Conservation (phyloP, 768 basidiomycete genomes). For the Hypsizygus marmoreus region DNA sequence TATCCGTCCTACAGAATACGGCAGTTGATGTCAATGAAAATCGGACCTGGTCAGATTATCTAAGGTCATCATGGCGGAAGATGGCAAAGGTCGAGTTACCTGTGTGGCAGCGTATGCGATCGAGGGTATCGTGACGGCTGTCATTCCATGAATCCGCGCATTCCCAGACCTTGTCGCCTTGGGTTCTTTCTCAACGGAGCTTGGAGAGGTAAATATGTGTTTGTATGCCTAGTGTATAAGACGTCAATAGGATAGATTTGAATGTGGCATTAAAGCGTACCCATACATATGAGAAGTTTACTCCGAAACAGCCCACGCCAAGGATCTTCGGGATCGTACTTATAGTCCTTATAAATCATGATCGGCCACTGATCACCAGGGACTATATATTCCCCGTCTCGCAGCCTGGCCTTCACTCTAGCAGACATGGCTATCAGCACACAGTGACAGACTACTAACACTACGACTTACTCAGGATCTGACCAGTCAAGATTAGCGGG, state of each 20-base stretch:
- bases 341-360: neutral
- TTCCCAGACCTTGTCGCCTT: no score
- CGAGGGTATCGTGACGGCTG: neutral
- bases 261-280: no score
- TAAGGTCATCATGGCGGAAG: no score
- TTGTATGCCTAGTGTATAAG: neutral
- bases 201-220: neutral
- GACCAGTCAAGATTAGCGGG: neutral
- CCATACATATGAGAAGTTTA: neutral
- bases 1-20: constrained; percentile 11
- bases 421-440: neutral
- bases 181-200: no score
- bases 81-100: neutral
- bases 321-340: no score
- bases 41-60: constrained; percentile 8
- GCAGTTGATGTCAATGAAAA: constrained; percentile 12
- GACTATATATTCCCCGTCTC: no score
- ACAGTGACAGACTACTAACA: neutral
- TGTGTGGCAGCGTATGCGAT: neutral
- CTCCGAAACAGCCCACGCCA: neutral
- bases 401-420: neutral
- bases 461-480: neutral
- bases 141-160: no score
- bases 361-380: neutral
- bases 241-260: no score